Base-by-base conservation (phyloP, 2,329 filamentous ascomycete genomes). In the Ustulina deusta region DNA sequence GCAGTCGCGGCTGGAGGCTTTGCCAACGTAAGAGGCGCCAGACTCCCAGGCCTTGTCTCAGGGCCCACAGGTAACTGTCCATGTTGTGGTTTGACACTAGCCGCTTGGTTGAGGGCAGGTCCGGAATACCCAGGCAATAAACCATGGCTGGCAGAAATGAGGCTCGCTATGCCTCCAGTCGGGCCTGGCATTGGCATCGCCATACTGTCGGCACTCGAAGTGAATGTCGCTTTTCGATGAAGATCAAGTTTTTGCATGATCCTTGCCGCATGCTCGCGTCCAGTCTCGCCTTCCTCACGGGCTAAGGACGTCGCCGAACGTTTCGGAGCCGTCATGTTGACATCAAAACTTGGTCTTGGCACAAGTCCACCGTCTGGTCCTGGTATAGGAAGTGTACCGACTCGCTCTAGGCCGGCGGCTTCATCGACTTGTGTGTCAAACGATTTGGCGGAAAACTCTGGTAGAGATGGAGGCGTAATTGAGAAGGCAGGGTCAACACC, bases 201-300 rank as follows among this genome's bases (percentile, higher is more conserved):
- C 56, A 79, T 78, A 9, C 76, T 74, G 36, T 84, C 82, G 9
- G 78, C 75, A 27, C 79, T 81, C 22, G 81, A 78, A 34, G 85
- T 84, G 68, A 90, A 87, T 6, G 89, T 88, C 42, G 90, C 85
- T 77, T 95, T 97, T 71, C 95, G 90, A 78, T 97, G 93, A 65
- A 97, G 84, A 79, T 97, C 95, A 51, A 97, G 86, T 79, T 94
- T 97, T 78, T 97, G 93, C 78, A 97, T 97, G 70, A 98, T 93
- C 68, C 94, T 89, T 22, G 93, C 89, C 9, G 93, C 92, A 78
- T 96, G 93, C 68, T 97, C 94, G 69, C 92, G 87, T 65, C 90
- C 87, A 70, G 89, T 89, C 74, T 96, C 92, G 34, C 90, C 89
- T 49, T 95, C 93, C 74, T 90, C 89, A 67, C 86, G 82, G n/a